Percentiles rank a stretch among this genome's conserved stretches.
phyloP scores from a whole-genome alignment of 176 grass and related monocot species.

The Raddia distichophylla region DNA sequence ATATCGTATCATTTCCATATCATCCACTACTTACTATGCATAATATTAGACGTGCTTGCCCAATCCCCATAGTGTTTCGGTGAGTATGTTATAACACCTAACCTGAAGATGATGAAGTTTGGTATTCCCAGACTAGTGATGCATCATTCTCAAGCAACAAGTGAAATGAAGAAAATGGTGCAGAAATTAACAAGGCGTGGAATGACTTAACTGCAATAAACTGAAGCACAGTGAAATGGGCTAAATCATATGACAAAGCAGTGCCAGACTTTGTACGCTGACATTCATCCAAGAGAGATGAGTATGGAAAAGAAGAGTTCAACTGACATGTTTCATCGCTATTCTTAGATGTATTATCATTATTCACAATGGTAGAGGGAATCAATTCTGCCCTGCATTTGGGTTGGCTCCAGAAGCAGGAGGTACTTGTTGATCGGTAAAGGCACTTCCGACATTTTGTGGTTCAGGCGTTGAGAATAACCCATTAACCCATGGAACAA shows the following conservation, averaged over 20 bases:
- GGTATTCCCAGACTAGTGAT: slow-evolving; percentile 22
- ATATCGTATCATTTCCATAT: slow-evolving; percentile 30
- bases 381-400: slow-evolving; percentile 51
- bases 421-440: slow-evolving; percentile 40
- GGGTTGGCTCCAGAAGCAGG: slow-evolving; percentile 48
- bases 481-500: slow-evolving; percentile 78
- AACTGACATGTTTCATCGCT: slow-evolving; percentile 22
- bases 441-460: slow-evolving; percentile 38
- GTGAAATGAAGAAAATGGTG: not conserved
- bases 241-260: slow-evolving; percentile 29
- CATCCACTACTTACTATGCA: not conserved
- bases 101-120: not conserved
- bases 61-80: not conserved
- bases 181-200: not conserved
- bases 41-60: not conserved
- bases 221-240: slow-evolving; percentile 28
- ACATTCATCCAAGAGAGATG: slow-evolving; percentile 42
- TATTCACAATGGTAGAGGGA: slow-evolving; percentile 40
- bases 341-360: slow-evolving; percentile 40
- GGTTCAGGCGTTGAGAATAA: slow-evolving; percentile 58
- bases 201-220: slow-evolving; percentile 16
- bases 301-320: slow-evolving; percentile 29
- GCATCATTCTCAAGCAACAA: not conserved
- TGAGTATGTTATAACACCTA: not conserved
- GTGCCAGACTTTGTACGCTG: slow-evolving; percentile 40